A percentile compares a stretch with the other conserved stretches of the same genome.
These are phyloP conservation scores for bread wheat (Triticum aestivum) DNA, from an alignment of 176 grass and related monocot genomes.

Conservation along the genomic window IWGSC_CS_RefSeq_v2.1 NC_057802.1:114033118-114033617, in stretches of 20 bases:
- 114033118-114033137: background rate
- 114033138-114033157: background rate
- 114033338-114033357: slow-evolving; percentile 15
- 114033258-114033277: background rate
- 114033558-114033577: slow-evolving; percentile 75
- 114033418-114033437: slow-evolving; percentile 78
- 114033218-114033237: background rate
- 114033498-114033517: slow-evolving; percentile 73
- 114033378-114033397: slow-evolving; percentile 75
- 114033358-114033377: slow-evolving; percentile 38
- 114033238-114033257: background rate
- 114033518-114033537: slow-evolving; percentile 71
- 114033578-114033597: slow-evolving; percentile 26
- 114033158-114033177: background rate
- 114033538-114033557: slow-evolving; percentile 79
- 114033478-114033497: slow-evolving; percentile 60
- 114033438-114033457: slow-evolving; percentile 86
- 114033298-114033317: background rate
- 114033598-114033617: background rate
- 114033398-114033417: slow-evolving; percentile 76
- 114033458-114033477: slow-evolving; percentile 66
- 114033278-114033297: slow-evolving; percentile 13
- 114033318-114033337: background rate
- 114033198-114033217: background rate
- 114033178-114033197: background rate